phyloP scores from a whole-genome alignment of 768 basidiomycete species.

The Suillus discolor region DNA sequence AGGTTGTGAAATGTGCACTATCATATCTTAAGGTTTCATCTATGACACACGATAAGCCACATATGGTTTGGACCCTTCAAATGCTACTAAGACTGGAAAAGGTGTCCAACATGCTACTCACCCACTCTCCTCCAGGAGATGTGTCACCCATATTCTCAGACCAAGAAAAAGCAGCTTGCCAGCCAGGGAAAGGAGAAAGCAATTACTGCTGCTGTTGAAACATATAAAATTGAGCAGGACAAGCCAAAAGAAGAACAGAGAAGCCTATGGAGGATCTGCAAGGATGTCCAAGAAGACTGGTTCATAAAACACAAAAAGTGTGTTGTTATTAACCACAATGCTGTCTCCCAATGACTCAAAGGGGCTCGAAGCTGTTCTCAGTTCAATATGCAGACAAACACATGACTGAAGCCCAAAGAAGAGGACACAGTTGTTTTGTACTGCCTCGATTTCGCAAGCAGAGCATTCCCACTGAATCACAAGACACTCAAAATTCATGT shows the following conservation, averaged over 20 bases:
- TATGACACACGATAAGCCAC: too few relatives aligned
- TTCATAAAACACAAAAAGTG: slow-evolving; percentile 14
- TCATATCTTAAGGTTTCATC: too few relatives aligned
- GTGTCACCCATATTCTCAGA: too few relatives aligned
- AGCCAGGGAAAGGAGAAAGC: too few relatives aligned
- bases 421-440: slow-evolving; percentile 30
- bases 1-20: too few relatives aligned
- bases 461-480: slow-evolving; percentile 40
- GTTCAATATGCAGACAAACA: slow-evolving; percentile 21
- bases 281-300: slow-evolving; percentile 14
- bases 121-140: too few relatives aligned
- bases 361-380: slow-evolving; percentile 22
- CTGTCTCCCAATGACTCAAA: slow-evolving; percentile 16
- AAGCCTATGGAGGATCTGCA: slow-evolving; percentile 15
- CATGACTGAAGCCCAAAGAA: slow-evolving; percentile 34
- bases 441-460: slow-evolving; percentile 27
- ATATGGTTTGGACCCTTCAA: too few relatives aligned
- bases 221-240: slow-evolving; percentile 1
- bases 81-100: too few relatives aligned
- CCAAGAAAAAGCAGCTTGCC: too few relatives aligned
- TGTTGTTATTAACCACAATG: slow-evolving; percentile 16
- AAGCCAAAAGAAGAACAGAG: slow-evolving; percentile 4
- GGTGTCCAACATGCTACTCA: too few relatives aligned
- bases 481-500: slow-evolving; percentile 35
- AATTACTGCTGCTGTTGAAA: too few relatives aligned